Conservation (phyloP, 345 rosid genomes). For the Arabis hirsuta region DNA sequence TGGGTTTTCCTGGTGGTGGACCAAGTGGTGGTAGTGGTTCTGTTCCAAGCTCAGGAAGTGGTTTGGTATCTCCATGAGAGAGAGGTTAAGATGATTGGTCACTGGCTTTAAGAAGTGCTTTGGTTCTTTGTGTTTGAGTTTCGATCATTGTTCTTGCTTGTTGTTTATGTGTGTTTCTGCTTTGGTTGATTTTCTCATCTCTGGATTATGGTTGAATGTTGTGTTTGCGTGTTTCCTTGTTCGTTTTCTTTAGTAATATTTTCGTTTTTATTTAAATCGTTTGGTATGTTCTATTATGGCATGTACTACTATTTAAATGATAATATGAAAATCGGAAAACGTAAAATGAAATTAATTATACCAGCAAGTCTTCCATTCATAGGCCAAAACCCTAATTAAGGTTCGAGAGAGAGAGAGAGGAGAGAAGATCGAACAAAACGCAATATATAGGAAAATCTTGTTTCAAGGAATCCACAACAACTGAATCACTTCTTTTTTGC, state of each 20-base stretch:
- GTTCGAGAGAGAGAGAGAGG: no score
- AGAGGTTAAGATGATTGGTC: conserved; percentile 13
- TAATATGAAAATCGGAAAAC: background rate
- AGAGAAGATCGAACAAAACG: no score
- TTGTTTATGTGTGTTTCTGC: conserved; percentile 5
- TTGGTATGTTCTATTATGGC: background rate
- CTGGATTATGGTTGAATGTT: background rate
- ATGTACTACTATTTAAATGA: background rate
- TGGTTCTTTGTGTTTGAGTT: conserved; percentile 11
- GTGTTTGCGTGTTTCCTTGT: conserved; percentile 14
- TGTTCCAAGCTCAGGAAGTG: conserved; percentile 32
- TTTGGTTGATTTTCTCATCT: background rate
- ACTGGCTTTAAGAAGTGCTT: conserved; percentile 13
- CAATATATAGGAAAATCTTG: no score
- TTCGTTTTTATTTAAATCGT: background rate
- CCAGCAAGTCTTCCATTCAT: no score
- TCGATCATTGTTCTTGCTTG: conserved; percentile 14
- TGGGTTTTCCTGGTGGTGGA: conserved; percentile 30
- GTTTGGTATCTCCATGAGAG: conserved; percentile 35
- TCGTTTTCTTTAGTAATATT: background rate
- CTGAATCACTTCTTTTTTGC: no score
- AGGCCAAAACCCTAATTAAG: no score
- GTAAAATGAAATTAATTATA: no score
- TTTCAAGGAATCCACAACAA: no score
- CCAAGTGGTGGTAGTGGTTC: conserved; percentile 32